phyloP scores from a whole-genome alignment of 2,329 filamentous ascomycete species.

The Fusarium tanahbumbuense region DNA sequence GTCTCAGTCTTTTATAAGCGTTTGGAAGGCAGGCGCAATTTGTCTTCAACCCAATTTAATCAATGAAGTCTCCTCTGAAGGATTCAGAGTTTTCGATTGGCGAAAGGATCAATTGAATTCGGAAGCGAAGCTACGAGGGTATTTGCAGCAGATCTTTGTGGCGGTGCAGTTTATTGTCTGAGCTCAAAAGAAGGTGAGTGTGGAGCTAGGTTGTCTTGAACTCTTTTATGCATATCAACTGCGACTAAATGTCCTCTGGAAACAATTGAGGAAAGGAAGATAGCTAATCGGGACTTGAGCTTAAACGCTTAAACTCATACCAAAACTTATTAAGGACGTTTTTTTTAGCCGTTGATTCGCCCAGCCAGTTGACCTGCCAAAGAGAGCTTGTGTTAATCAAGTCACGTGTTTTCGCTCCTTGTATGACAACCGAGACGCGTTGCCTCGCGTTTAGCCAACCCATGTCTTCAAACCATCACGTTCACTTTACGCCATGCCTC shows the following conservation, averaged over 20 bases:
- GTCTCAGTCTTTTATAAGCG: too few relatives aligned
- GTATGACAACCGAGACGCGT: conserved; percentile 17
- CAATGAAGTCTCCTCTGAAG: background rate
- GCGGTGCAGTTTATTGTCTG: conserved; percentile 25
- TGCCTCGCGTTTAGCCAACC: conserved; percentile 19
- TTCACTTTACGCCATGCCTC: conserved; percentile 29
- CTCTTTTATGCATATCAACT: background rate
- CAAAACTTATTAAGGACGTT: background rate
- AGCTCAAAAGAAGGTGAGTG: background rate
- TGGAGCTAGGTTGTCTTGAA: conserved; percentile 1
- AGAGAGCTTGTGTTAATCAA: background rate
- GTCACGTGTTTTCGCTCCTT: conserved; percentile 45
- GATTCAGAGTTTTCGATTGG: conserved; percentile 9
- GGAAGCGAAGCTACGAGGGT: background rate
- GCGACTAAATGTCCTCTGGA: background rate
- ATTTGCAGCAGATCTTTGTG: conserved; percentile 12
- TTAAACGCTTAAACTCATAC: background rate
- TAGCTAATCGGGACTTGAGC: background rate
- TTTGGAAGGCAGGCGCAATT: background rate
- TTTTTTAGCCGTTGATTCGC: background rate
- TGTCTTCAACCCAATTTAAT: background rate
- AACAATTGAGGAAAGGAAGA: background rate
- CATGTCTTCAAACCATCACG: conserved; percentile 3
- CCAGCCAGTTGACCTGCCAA: too few relatives aligned
- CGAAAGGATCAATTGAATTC: conserved; percentile 13